Evolutionary conservation across 129 eudicot species (phyloP), one percentile per base, ranked within the genome.

Genomic region (Tagetes patula): DNA sequence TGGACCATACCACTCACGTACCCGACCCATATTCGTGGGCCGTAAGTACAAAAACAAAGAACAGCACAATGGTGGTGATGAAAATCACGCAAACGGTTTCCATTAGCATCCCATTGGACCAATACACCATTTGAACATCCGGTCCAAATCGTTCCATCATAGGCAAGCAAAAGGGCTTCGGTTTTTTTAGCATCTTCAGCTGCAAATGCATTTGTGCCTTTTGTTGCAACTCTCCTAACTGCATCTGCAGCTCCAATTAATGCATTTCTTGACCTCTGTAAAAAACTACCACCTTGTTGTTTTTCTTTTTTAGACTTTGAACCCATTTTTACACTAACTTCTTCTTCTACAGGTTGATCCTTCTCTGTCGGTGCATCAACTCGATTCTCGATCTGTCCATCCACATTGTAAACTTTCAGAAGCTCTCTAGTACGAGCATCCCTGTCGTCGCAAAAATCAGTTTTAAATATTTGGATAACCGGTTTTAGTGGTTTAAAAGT

Each of bases 221-320:
- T 90, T 7, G 98, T 79, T 52, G 99, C 99, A n/a, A 88, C 98
- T 66, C 99, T 85, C 27, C 96, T 85, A 69, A 95, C 99, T 53
- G 99, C 99, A 82, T 95, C 99, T 31, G 99, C 99, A 62, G 99
- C 99, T 40, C 99, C 99, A 83, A 88, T 83, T 50, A 95, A 75
- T 58, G 99, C 99, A 34, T 95, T 88, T 33, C 97, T 96, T 69
- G 99, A 95, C 37, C 96, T 72, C 52, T 95, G 99, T 72, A 95
- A 42, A 74, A 95, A 95, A 69, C 93, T 74, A 77, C 72, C 79
- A 55, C 89, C 91, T 80, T 80, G 87, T 32, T 89, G 81, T 70
- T 95, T 95, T 53, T 95, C 99, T 82, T 90, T 95, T 66, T 95
- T 95, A 5, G 95, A 85, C 68, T 87, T 86, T 42, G 94, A 71